A percentile compares a stretch with the other conserved stretches of the same genome.
phyloP scores from a whole-genome alignment of 495 filamentous ascomycete genomes.

The Hypoxylon cercidicola region DNA sequence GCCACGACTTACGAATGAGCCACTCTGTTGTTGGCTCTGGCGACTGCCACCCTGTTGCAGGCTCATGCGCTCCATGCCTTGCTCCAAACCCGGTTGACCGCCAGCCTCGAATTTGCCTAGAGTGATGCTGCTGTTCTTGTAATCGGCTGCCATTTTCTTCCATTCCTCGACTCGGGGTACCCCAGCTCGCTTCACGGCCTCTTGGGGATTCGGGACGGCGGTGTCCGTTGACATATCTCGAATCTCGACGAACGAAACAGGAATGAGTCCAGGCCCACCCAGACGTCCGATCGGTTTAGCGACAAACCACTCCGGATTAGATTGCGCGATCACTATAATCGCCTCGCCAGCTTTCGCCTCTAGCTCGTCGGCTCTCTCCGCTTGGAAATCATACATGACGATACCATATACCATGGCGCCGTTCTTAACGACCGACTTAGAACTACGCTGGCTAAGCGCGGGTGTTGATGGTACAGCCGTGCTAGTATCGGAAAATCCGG shows the following conservation, averaged over 20 bases:
- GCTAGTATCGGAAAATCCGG: slow-evolving; percentile 53
- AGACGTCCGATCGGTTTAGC: slow-evolving; percentile 96
- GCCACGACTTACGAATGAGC: slow-evolving; percentile 53
- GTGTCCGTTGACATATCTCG: slow-evolving; percentile 90
- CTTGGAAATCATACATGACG: slow-evolving; percentile 96
- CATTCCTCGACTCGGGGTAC: slow-evolving; percentile 98
- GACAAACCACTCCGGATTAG: slow-evolving; percentile 99
- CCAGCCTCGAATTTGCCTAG: slow-evolving; percentile 85
- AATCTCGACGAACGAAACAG: slow-evolving; percentile 96
- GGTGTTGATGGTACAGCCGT: slow-evolving; percentile 66
- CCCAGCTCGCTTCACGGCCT: slow-evolving; percentile 87
- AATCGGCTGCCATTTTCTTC: slow-evolving; percentile 99
- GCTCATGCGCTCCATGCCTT: slow-evolving; percentile 84
- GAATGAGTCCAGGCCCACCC: slow-evolving; percentile 93
- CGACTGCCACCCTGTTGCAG: slow-evolving; percentile 61
- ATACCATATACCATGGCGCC: slow-evolving; percentile 96
- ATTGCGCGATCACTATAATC: slow-evolving; percentile 98
- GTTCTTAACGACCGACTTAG: slow-evolving; percentile 68
- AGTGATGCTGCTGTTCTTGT: slow-evolving; percentile 98
- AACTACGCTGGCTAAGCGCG: slow-evolving; percentile 59
- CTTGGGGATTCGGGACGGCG: slow-evolving; percentile 82
- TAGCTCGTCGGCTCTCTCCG: slow-evolving; percentile 92
- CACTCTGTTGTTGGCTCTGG: slow-evolving; percentile 55
- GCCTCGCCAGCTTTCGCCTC: slow-evolving; percentile 95
- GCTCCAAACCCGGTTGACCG: slow-evolving; percentile 62